Conservation (phyloP, 2,329 filamentous ascomycete genomes). For the Cordyceps pruinosa region DNA sequence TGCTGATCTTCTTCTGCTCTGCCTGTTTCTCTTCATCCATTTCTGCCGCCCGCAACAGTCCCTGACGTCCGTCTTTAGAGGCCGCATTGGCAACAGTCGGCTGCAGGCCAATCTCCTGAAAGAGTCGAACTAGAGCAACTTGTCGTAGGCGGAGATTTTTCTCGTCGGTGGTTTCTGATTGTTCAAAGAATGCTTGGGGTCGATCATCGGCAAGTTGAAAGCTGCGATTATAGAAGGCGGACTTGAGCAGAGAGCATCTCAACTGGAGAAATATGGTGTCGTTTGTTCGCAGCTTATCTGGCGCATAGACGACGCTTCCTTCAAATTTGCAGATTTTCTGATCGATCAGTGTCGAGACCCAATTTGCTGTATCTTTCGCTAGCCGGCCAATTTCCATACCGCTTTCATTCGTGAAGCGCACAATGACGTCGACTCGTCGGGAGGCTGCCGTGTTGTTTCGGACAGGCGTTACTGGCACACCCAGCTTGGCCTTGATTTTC, state of each 20-base stretch:
- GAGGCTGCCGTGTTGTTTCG: constrained; percentile 44
- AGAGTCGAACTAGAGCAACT: constrained; percentile 78
- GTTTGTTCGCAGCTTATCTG: constrained; percentile 77
- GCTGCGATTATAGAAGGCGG: constrained; percentile 59
- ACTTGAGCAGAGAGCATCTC: constrained; percentile 64
- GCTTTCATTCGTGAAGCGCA: constrained; percentile 74
- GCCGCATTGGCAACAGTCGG: constrained; percentile 71
- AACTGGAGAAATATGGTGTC: constrained; percentile 93
- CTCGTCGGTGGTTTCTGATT: constrained; percentile 80
- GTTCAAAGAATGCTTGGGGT: constrained; percentile 68
- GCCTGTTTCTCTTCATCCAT: constrained; percentile 70
- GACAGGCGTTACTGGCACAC: constrained; percentile 25
- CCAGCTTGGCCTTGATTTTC: constrained; percentile 38
- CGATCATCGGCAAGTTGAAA: constrained; percentile 64
- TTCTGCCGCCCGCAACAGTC: constrained; percentile 79
- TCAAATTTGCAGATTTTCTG: constrained; percentile 84
- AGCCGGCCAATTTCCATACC: constrained; percentile 83
- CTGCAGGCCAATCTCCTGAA: constrained; percentile 79
- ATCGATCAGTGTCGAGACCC: constrained; percentile 89
- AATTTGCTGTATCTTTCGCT: constrained; percentile 78
- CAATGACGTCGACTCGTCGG: constrained; percentile 74
- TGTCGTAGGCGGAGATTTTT: constrained; percentile 77
- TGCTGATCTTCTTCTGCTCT: constrained; percentile 34
- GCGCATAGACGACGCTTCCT: constrained; percentile 80
- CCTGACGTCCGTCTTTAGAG: constrained; percentile 73